Conservation (phyloP, 169 alveolate genomes). For the Eimeria maxima region DNA sequence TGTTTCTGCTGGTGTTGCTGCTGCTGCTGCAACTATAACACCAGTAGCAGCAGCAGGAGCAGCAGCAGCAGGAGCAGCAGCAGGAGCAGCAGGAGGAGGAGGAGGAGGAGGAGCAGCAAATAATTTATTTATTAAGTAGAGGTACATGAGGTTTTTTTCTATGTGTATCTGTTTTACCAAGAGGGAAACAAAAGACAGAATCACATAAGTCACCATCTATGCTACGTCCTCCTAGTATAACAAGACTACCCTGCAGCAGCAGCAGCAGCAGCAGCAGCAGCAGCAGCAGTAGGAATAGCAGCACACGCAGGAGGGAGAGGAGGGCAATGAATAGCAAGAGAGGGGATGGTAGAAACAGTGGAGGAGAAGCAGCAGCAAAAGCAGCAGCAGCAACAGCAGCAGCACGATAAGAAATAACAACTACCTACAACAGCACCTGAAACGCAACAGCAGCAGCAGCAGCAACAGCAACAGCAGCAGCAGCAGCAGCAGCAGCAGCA, state of each 20-base stretch:
- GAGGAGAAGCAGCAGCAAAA: not conserved
- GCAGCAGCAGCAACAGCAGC: not conserved
- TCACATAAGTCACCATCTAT: not conserved
- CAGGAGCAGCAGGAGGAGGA: conserved; percentile 25
- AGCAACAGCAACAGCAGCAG: conserved; percentile 15
- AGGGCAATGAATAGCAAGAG: not conserved
- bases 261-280: conserved; percentile 69
- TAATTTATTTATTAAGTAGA: not conserved
- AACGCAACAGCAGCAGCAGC: not conserved
- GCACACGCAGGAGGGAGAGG: not conserved
- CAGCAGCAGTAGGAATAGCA: not conserved
- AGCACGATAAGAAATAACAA: not conserved
- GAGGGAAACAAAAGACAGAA: conserved; percentile 38
- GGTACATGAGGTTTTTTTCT: not conserved
- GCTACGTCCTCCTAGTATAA: not conserved
- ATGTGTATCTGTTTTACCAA: not conserved
- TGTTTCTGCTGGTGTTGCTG: no score
- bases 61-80: conserved; percentile 2
- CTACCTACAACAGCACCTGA: conserved; percentile 17
- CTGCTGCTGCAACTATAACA: no score
- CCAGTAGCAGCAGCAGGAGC: not conserved
- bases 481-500: not conserved
- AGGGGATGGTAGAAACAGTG: not conserved
- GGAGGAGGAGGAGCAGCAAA: no score
- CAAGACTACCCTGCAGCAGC: not conserved